A percentile compares a stretch with the other conserved stretches of the same genome.
These are phyloP conservation scores for Eucalyptus fibrosa DNA, from an alignment of 345 rosid species.

Conservation along the genomic window DNA sequence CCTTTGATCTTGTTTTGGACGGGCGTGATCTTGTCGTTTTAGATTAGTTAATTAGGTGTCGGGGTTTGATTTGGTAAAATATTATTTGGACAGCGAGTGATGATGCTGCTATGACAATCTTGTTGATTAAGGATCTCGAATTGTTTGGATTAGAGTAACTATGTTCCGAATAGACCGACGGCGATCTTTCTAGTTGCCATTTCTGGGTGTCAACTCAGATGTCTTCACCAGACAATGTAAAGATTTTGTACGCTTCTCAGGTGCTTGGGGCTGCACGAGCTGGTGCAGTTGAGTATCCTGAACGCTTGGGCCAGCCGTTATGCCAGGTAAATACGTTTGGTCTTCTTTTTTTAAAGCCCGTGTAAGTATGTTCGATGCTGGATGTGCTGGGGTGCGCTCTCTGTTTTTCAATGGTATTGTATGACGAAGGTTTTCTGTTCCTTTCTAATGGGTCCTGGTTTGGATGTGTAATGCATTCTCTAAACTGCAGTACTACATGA, in stretches of 20 bases:
- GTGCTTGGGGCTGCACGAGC: constrained; percentile 50
- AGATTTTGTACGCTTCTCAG: constrained; percentile 13
- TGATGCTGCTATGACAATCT: not conserved
- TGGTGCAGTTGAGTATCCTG: constrained; percentile 55
- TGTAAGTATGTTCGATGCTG: not conserved
- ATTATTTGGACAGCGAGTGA: not conserved
- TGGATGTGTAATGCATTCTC: constrained; percentile 30
- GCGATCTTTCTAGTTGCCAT: not conserved
- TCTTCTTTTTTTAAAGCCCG: not conserved
- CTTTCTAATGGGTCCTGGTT: not conserved
- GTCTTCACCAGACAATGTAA: not conserved
- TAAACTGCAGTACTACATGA: constrained; percentile 64
- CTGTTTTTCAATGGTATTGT: not conserved
- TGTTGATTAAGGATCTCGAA: not conserved
- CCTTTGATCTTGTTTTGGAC: not conserved
- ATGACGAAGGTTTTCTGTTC: not conserved
- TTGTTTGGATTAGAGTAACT: not conserved
- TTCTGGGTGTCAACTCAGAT: not conserved
- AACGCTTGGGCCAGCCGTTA: constrained; percentile 60
- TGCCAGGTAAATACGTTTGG: constrained; percentile 56
- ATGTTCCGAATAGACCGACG: not conserved
- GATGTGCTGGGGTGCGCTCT: not conserved
- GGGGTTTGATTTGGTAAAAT: not conserved
- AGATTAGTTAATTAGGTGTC: not conserved
- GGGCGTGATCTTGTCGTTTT: not conserved